These are phyloP conservation scores for Hyaloscypha variabilis DNA, from an alignment of 495 filamentous ascomycete genomes.

Conservation along the genomic window DNA sequence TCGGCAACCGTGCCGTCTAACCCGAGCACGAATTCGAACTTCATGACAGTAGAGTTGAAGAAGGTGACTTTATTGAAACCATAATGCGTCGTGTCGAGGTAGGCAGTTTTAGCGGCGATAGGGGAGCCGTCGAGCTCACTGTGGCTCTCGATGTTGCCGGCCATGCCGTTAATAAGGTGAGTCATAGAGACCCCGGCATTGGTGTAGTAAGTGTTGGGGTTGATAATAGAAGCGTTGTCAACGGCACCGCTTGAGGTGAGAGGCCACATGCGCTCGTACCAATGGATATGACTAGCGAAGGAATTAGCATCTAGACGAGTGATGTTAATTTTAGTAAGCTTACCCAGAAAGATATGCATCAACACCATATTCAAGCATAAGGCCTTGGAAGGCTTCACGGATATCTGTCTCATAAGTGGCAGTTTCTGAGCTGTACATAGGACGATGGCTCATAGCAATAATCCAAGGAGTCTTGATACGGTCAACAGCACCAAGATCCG, in stretches of 20 bases:
- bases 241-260: conserved; percentile 38
- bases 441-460: conserved; percentile 53
- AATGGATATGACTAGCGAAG: conserved; percentile 35
- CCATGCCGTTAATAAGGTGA: conserved; percentile 38
- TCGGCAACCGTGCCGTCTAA: conserved; percentile 46
- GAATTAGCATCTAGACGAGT: not conserved
- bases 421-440: conserved; percentile 45
- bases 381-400: conserved; percentile 42
- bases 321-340: conserved; percentile 18
- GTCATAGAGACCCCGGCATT: conserved; percentile 39
- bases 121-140: conserved; percentile 38
- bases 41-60: conserved; percentile 42
- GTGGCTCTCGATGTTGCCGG: conserved; percentile 39
- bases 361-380: conserved; percentile 51
- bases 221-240: conserved; percentile 32
- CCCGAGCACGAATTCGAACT: conserved; percentile 49
- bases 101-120: conserved; percentile 50
- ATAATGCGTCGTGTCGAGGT: conserved; percentile 49
- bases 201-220: conserved; percentile 42
- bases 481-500: conserved; percentile 52
- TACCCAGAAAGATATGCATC: conserved; percentile 52
- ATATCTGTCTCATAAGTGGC: conserved; percentile 38
- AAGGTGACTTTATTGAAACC: conserved; percentile 53
- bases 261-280: conserved; percentile 42
- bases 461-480: conserved; percentile 56